Conservation (phyloP, 2,329 filamentous ascomycete species). For the Fusarium foetens region DNA sequence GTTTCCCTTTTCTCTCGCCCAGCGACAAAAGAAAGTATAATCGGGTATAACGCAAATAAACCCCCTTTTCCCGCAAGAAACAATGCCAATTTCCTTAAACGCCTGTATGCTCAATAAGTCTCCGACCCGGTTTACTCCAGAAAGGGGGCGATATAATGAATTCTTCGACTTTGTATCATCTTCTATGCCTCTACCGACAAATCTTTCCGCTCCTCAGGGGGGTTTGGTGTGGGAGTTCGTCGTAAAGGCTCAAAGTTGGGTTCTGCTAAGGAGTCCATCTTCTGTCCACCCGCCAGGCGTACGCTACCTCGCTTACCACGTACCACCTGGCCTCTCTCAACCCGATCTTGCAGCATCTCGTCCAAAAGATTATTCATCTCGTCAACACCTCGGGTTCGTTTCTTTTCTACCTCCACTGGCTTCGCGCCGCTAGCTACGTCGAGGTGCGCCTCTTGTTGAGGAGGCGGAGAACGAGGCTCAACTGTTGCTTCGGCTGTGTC, state of each 20-base stretch:
- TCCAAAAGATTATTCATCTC: constrained; percentile 95
- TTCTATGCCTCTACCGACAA: constrained; percentile 29
- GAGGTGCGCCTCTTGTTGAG: constrained; percentile 18
- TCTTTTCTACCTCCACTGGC: constrained; percentile 51
- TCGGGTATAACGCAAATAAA: constrained; percentile 49
- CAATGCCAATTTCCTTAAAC: constrained; percentile 28
- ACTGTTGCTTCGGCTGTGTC: constrained; percentile 75
- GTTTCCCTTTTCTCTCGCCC: constrained; percentile 31
- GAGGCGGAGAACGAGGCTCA: constrained; percentile 48
- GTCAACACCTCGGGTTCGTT: constrained; percentile 77
- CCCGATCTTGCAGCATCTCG: constrained; percentile 93
- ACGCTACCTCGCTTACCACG: constrained; percentile 75
- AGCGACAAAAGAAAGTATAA: constrained; percentile 43
- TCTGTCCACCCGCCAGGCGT: constrained; percentile 62
- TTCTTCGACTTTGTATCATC: not conserved
- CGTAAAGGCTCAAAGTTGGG: constrained; percentile 54
- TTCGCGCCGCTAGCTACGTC: constrained; percentile 26
- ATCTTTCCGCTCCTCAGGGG: constrained; percentile 39
- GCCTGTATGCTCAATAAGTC: constrained; percentile 32
- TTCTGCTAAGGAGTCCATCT: constrained; percentile 51
- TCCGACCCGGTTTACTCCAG: constrained; percentile 15
- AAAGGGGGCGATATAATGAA: not conserved
- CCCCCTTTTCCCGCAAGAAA: constrained; percentile 31
- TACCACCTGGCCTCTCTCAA: constrained; percentile 78
- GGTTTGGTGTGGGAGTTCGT: constrained; percentile 49